Conservation (phyloP, 2,329 filamentous ascomycete species). For the Fusarium sp. region DNA sequence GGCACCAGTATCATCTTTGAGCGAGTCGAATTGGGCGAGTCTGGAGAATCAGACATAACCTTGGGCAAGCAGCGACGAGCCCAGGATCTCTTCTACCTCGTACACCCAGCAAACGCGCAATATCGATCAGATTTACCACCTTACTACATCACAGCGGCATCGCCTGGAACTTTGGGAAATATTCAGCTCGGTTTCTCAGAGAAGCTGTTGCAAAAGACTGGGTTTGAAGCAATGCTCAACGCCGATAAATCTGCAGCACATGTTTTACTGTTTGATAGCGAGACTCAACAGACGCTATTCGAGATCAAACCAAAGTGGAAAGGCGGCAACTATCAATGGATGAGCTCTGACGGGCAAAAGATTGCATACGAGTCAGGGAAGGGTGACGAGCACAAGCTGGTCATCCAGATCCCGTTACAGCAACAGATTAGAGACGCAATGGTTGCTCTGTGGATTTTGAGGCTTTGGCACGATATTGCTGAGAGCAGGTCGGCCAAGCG, state of each 20-base stretch:
- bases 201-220: rapidly evolving
- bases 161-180: conserved; percentile 17
- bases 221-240: conserved; percentile 20
- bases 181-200: not conserved
- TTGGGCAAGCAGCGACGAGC: not conserved
- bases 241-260: conserved; percentile 13
- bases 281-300: conserved; percentile 6
- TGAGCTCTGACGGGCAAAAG: not conserved
- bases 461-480: conserved; percentile 20
- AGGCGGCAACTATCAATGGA: conserved; percentile 24
- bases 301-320: conserved; percentile 14
- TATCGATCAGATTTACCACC: not conserved
- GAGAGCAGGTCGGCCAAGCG: not conserved
- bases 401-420: not conserved
- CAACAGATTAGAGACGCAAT: conserved; percentile 6
- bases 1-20: conserved; percentile 23
- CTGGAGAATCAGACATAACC: not conserved
- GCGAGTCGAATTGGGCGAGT: conserved; percentile 4
- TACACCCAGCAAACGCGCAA: not conserved
- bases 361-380: conserved; percentile 5
- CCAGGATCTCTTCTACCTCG: conserved; percentile 27
- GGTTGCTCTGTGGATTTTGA: conserved; percentile 23
- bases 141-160: conserved; percentile 29
- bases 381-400: not conserved
- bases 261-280: conserved; percentile 1